Evolutionary conservation across 2,329 filamentous ascomycete genomes (phyloP), one percentile per base, ranked within the genome.

Genomic region (Ceratocystis alfenasii): DNA sequence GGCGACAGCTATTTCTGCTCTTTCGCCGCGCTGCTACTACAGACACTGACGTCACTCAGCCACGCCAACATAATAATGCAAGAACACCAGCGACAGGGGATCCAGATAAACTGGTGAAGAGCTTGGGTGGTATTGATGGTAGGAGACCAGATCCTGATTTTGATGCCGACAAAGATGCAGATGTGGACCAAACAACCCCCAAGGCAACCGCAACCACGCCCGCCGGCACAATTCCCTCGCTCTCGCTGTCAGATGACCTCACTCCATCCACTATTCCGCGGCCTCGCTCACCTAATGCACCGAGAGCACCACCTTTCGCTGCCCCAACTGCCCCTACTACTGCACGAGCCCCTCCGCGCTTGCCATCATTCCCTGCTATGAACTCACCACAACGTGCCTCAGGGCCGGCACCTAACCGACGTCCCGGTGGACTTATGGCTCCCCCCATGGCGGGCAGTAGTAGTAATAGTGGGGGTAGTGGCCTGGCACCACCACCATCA

Each of bases 401-500:
- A 67, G 74, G 74, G 68, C 76, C 70, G 69, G 69, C 69, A 50
- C 75, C 69, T 8, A 71, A 68, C 59, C 73, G 67, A 67, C 69
- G 63, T 66, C 70, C 55, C 8, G 33, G 80, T 76, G 0, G 76
- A 36, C 30, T 59, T 2, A 59, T 25, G 33, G 53, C 41, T 10
- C 41, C 25, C 20, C 57, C 44, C n/a, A 15, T 30, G 17, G 28
- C 25, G 12, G 48, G 78, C 41, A 50, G 57, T 12, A 25, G 17
- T 33, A 20, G 22, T 17, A 25, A 17, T 28, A 30, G 33, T 50
- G 33, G 30, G 41, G 66, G 12, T 71, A 74, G 6, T 41, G 76
- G 76, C 0, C 79, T 86, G 60, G 78, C 80, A 0, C 83, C 81
- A 0, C 83, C 84, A 0, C 81, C 83, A 0, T 80, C 81, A 15